Base-by-base conservation (phyloP, 139 green algal genomes). In the Coelastrella sp. region DNA sequence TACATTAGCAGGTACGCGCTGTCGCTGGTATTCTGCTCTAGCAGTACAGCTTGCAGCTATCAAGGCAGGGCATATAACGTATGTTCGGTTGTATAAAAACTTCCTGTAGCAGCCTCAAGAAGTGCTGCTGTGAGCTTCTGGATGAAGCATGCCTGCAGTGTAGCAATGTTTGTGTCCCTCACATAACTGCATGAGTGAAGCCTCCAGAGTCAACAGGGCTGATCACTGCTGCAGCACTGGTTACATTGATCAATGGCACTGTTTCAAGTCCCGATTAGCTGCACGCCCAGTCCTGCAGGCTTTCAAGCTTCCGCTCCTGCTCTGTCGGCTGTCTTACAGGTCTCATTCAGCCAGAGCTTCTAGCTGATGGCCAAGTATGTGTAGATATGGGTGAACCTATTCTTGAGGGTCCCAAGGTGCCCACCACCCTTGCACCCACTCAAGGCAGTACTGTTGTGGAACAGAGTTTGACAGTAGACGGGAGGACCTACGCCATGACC, bases 381-480 rank as follows among this genome's bases (percentile, higher is more conserved):
- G 97, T 99, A 40, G 97, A 99, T 89, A 99, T 99, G 97, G 97
- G 97, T 0, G 76, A 93, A 83, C 97, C 97, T 25, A 98, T 96
- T 50, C 89, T 99, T 2, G 81, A 93, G 11, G 90, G 85, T 0
- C 57, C 89, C 0, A 76, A 92, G 37, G 91, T 99, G 41, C 97
- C 97, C 41, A 98, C 95, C 50, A 98, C 92, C 4, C 85, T 99
- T 37, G 77, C 88, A 11, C 79, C 92, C 15, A 97, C 92, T 0
- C 87, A 41, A 35, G 92, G 88, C 57, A 87, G 78, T 41, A 88
- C 90, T 19, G 96, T 97, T 3, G 95, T 99, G 35, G 35, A 86
- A 62, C 89, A 94, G 74, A 59, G 72, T 15, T 85, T 99, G 21
- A 76, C 87, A 6, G 88, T 98, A 5, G 94, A 92, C n/a, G 97